Percentiles rank a stretch among this genome's conserved stretches.
Conservation (phyloP, 306 rosid species). For the Castanea mollissima region DNA sequence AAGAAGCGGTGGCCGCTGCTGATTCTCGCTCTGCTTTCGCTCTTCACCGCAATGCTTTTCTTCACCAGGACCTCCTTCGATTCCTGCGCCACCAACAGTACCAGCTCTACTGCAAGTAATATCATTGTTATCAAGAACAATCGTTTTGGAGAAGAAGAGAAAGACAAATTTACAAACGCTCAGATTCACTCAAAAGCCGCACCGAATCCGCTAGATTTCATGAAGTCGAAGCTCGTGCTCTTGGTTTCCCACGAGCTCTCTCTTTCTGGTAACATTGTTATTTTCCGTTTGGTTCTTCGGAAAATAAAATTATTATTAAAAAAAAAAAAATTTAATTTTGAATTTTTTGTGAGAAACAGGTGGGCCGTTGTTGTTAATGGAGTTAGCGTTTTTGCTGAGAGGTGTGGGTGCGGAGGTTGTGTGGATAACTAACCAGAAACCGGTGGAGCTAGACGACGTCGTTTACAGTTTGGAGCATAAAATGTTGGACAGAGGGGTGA, state of each 20-base stretch:
- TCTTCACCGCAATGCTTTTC: slow-evolving; percentile 58
- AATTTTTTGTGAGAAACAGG: slow-evolving; percentile 25
- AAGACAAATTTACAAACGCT: slow-evolving; percentile 6
- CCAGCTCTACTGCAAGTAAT: too few species aligned
- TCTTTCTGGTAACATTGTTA: slow-evolving; percentile 53
- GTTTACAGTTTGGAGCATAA: slow-evolving; percentile 67
- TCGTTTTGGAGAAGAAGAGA: slow-evolving; percentile 19
- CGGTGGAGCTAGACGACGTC: slow-evolving; percentile 46
- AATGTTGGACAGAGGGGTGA: slow-evolving; percentile 78
- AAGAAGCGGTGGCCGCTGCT: slow-evolving; percentile 58
- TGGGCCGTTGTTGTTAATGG: slow-evolving; percentile 79
- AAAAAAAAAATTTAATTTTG: not conserved
- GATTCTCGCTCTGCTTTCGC: slow-evolving; percentile 50
- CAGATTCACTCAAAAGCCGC: slow-evolving; percentile 32
- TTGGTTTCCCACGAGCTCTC: slow-evolving; percentile 87
- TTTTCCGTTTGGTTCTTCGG: slow-evolving; percentile 9
- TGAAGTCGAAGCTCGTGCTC: slow-evolving; percentile 85
- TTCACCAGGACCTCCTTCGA: slow-evolving; percentile 52
- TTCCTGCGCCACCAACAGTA: slow-evolving; percentile 34
- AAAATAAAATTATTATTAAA: slow-evolving; percentile 10
- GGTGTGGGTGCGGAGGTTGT: slow-evolving; percentile 70
- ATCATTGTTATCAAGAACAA: not conserved
- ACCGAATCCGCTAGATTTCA: slow-evolving; percentile 54
- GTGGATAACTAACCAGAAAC: slow-evolving; percentile 74
- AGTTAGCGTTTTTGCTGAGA: slow-evolving; percentile 70